Percentiles rank a stretch among this genome's conserved stretches.
Evolutionary conservation across 2,329 filamentous ascomycete genomes (phyloP).

Genomic region (Alternaria brassicae): DNA sequence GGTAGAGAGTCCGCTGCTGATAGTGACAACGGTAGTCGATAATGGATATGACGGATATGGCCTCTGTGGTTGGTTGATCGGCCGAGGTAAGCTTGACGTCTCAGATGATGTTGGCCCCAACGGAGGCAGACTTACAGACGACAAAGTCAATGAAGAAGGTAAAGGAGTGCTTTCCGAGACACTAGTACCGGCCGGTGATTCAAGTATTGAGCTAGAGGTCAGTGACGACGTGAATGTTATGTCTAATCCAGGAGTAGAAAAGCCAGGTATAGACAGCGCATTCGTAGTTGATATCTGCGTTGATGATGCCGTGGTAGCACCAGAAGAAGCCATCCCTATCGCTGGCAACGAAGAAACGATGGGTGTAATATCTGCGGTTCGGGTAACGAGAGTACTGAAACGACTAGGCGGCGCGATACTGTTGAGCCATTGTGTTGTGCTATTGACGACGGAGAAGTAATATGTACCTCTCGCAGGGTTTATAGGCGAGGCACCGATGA

Average conservation of each 20-base stretch:
- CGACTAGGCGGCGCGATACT: slow-evolving; percentile 38
- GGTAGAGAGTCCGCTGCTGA: background rate
- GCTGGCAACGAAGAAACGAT: slow-evolving; percentile 5
- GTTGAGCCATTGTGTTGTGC: slow-evolving; percentile 44
- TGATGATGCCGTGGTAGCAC: background rate
- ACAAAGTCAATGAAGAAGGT: background rate
- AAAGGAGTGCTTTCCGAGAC: background rate
- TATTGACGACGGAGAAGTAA: slow-evolving; percentile 44
- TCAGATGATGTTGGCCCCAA: background rate
- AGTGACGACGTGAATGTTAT: background rate
- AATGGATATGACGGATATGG: slow-evolving; percentile 6
- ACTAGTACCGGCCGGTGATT: background rate
- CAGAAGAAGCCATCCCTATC: background rate
- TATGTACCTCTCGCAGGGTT: slow-evolving; percentile 41
- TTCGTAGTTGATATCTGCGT: background rate
- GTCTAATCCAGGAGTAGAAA: background rate
- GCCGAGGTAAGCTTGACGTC: background rate
- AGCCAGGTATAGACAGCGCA: background rate
- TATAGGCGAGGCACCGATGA: slow-evolving; percentile 32
- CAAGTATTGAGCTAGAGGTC: background rate
- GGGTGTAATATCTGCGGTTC: slow-evolving; percentile 5
- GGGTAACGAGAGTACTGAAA: slow-evolving; percentile 18
- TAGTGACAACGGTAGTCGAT: background rate
- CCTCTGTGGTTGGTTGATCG: slow-evolving; percentile 13
- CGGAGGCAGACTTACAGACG: background rate